phyloP scores from a whole-genome alignment of 208 protist species.

The Crithidia acanthocephali region DNA sequence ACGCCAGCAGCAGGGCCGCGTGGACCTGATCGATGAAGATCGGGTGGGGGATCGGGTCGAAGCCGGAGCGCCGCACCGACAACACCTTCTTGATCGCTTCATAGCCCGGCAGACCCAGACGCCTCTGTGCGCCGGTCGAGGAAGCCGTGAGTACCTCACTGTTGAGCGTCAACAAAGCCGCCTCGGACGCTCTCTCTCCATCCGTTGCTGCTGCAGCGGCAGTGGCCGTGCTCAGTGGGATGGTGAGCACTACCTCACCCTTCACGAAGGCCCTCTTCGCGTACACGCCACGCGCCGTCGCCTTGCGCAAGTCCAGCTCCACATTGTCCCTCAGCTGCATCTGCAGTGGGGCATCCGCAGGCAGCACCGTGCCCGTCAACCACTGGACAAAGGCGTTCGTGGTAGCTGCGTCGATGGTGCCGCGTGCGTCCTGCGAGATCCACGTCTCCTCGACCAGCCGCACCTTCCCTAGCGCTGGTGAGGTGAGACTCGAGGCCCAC shows the following conservation, averaged over 20 bases:
- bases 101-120: slow-evolving; percentile 43
- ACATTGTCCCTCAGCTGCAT: slow-evolving; percentile 39
- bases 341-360: slow-evolving; percentile 9
- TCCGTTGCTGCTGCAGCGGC: too few species aligned
- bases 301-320: slow-evolving; percentile 42
- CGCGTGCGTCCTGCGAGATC: slow-evolving; percentile 45
- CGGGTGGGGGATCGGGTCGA: slow-evolving; percentile 64
- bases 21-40: slow-evolving; percentile 76
- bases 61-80: slow-evolving; percentile 37
- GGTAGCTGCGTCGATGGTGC: slow-evolving; percentile 29
- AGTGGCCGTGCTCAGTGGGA: slow-evolving; percentile 38
- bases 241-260: slow-evolving; percentile 58
- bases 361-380: slow-evolving; percentile 10
- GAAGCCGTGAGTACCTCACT: slow-evolving; percentile 40
- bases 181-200: background rate
- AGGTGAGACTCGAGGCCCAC: slow-evolving; percentile 79
- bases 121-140: slow-evolving; percentile 31
- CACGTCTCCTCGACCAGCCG: slow-evolving; percentile 59
- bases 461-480: slow-evolving; percentile 54
- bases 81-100: slow-evolving; percentile 33
- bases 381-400: slow-evolving; percentile 28
- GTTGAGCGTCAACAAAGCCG: slow-evolving; percentile 27
- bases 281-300: slow-evolving; percentile 56
- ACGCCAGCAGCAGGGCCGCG: slow-evolving; percentile 59
- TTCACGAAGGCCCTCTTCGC: slow-evolving; percentile 42